phyloP scores from a whole-genome alignment of 2,329 filamentous ascomycete species.

The Ceratocystiopsis brevicomis region DNA sequence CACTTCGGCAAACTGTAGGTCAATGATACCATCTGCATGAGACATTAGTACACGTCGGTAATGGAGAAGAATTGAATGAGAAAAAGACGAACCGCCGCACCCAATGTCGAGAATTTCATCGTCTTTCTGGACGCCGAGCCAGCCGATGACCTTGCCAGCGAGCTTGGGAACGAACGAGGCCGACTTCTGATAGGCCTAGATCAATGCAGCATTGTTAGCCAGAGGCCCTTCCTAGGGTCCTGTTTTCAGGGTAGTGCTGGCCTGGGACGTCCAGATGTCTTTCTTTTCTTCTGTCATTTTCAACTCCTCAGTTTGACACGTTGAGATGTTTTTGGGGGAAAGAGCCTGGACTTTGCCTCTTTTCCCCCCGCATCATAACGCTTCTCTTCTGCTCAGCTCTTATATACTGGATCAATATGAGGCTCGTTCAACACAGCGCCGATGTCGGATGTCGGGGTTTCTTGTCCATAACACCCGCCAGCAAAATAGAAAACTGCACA shows the following conservation, averaged over 20 bases:
- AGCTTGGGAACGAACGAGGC: slow-evolving; percentile 47
- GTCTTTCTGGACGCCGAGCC: slow-evolving; percentile 37
- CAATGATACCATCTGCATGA: slow-evolving; percentile 35
- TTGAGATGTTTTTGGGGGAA: too few relatives aligned
- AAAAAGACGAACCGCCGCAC: slow-evolving; percentile 32
- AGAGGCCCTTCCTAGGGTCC: too few relatives aligned
- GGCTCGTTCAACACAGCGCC: too few relatives aligned
- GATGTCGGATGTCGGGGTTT: too few relatives aligned
- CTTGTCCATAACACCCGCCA: too few relatives aligned
- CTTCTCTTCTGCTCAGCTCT: too few relatives aligned
- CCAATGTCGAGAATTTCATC: slow-evolving; percentile 44
- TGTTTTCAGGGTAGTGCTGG: too few relatives aligned
- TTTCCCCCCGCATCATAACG: too few relatives aligned
- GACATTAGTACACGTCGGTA: background rate
- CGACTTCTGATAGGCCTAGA: slow-evolving; percentile 37
- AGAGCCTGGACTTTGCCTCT: too few relatives aligned
- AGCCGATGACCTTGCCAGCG: slow-evolving; percentile 35
- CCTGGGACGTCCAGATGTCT: background rate
- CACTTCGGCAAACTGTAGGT: slow-evolving; percentile 30
- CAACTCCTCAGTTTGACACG: too few relatives aligned
- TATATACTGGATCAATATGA: too few relatives aligned
- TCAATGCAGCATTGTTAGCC: background rate
- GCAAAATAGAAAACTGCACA: too few relatives aligned
- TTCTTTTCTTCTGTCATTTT: background rate
- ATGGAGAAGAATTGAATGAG: background rate